phyloP scores from a whole-genome alignment of 2,329 filamentous ascomycete species.

The Claviceps capensis region DNA sequence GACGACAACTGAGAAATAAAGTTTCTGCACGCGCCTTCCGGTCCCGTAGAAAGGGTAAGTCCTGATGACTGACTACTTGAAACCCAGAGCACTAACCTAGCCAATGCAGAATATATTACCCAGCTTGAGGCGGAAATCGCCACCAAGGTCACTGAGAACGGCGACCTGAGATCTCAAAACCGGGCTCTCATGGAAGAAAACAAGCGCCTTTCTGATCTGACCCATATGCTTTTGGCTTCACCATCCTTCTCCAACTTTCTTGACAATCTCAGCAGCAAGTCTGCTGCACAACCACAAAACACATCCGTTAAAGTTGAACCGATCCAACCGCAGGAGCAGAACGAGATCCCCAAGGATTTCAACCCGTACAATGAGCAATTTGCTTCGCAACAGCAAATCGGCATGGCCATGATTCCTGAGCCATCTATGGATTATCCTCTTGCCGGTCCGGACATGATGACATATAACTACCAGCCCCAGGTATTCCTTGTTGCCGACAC shows the following conservation, averaged over 20 bases:
- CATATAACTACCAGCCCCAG: constrained; percentile 51
- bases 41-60: constrained; percentile 90
- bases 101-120: constrained; percentile 70
- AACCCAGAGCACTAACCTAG: background rate
- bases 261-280: constrained; percentile 52
- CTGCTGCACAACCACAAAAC: constrained; percentile 28
- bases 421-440: constrained; percentile 61
- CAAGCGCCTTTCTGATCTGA: constrained; percentile 61
- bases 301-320: constrained; percentile 25
- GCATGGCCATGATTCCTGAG: constrained; percentile 75
- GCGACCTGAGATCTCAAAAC: constrained; percentile 70
- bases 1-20: constrained; percentile 95
- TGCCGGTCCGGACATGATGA: constrained; percentile 43
- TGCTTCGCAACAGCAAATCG: constrained; percentile 51
- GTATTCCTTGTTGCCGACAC: constrained; percentile 60
- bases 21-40: constrained; percentile 96
- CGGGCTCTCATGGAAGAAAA: constrained; percentile 74
- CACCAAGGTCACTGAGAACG: constrained; percentile 68
- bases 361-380: constrained; percentile 45
- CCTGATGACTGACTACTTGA: background rate
- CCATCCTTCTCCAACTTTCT: constrained; percentile 74
- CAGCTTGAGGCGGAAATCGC: constrained; percentile 88
- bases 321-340: constrained; percentile 25
- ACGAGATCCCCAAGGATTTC: constrained; percentile 49
- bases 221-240: constrained; percentile 69